phyloP scores from a whole-genome alignment of 163 green algal genomes.

The Picocystis sp. region DNA sequence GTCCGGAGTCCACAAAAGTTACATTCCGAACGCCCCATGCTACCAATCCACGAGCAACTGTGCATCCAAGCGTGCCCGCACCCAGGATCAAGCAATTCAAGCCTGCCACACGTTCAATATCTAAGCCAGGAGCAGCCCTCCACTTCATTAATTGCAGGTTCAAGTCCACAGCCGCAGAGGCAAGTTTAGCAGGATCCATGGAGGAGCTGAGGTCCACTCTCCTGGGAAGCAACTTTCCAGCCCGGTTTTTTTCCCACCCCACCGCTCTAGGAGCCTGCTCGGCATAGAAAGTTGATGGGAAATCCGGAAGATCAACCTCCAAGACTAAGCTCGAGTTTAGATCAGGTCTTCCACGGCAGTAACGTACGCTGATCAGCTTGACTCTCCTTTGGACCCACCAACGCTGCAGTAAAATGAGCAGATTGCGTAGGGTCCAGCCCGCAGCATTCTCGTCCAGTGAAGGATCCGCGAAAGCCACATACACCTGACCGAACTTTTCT shows the following conservation, averaged over 20 bases:
- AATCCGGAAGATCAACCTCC: slow-evolving; percentile 14
- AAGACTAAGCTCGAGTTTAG: slow-evolving; percentile 19
- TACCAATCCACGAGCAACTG: slow-evolving; percentile 66
- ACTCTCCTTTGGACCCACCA: slow-evolving; percentile 21
- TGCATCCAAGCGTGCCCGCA: slow-evolving; percentile 62
- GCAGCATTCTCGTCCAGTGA: slow-evolving; percentile 18
- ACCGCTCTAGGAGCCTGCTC: slow-evolving; percentile 8
- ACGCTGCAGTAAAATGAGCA: slow-evolving; percentile 50
- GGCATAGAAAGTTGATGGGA: slow-evolving; percentile 13
- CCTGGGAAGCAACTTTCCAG: slow-evolving; percentile 3
- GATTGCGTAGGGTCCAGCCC: slow-evolving; percentile 68
- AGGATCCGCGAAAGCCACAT: slow-evolving; percentile 43
- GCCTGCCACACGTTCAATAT: slow-evolving; percentile 33
- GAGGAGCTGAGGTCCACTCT: slow-evolving; percentile 9
- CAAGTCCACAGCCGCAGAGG: slow-evolving; percentile 59
- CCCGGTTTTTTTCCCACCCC: slow-evolving; percentile 4
- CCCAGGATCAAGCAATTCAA: slow-evolving; percentile 77
- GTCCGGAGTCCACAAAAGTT: slow-evolving; percentile 70
- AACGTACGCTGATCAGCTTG: slow-evolving; percentile 45
- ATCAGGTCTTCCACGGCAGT: slow-evolving; percentile 18
- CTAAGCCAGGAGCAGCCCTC: slow-evolving; percentile 60
- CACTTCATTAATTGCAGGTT: slow-evolving; percentile 96
- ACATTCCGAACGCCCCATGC: slow-evolving; percentile 84
- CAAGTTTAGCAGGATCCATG: slow-evolving; percentile 21
- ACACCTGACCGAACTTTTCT: slow-evolving; percentile 2